Evolutionary conservation across 805 yeast species (phyloP).

Genomic region (Candida mattraensis): DNA sequence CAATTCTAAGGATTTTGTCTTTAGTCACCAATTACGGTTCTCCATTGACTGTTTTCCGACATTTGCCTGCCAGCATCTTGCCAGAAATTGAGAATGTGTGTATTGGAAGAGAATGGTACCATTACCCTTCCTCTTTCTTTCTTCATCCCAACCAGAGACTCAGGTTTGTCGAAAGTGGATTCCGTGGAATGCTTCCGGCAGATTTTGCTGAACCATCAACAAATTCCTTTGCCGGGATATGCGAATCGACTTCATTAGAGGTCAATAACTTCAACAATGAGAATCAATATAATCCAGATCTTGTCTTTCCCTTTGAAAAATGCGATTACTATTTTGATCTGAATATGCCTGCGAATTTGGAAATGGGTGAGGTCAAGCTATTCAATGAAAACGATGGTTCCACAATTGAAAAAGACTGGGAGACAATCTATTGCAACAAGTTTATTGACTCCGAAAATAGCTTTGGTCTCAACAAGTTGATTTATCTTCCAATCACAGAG

Average conservation of each 20-base stretch:
- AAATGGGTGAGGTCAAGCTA: conserved; percentile 42
- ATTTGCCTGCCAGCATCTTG: conserved; percentile 32
- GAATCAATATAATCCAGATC: conserved; percentile 63
- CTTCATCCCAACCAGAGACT: conserved; percentile 63
- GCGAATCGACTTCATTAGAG: conserved; percentile 41
- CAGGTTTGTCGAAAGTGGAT: conserved; percentile 71
- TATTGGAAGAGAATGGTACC: conserved; percentile 94
- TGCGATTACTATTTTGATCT: conserved; percentile 79
- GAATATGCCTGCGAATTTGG: conserved; percentile 44
- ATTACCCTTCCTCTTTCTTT: conserved; percentile 86
- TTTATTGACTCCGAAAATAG: conserved; percentile 57
- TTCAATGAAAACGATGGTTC: conserved; percentile 11
- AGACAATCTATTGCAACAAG: conserved; percentile 43
- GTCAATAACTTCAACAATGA: conserved; percentile 75
- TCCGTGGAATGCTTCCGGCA: conserved; percentile 86
- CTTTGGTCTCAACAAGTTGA: conserved; percentile 50
- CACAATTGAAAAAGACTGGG: conserved; percentile 41
- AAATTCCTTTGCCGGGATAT: conserved; percentile 21
- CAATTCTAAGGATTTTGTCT: conserved; percentile 57
- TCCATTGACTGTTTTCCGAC: conserved; percentile 61
- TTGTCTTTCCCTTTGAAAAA: conserved; percentile 44
- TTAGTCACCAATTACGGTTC: conserved; percentile 69
- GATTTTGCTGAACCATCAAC: conserved; percentile 55
- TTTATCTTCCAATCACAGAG: conserved; percentile 35
- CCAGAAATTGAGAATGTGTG: conserved; percentile 56